These are phyloP conservation scores for Fragaria ananassa DNA, from an alignment of 306 rosid species.

Conservation along the genomic window DNA sequence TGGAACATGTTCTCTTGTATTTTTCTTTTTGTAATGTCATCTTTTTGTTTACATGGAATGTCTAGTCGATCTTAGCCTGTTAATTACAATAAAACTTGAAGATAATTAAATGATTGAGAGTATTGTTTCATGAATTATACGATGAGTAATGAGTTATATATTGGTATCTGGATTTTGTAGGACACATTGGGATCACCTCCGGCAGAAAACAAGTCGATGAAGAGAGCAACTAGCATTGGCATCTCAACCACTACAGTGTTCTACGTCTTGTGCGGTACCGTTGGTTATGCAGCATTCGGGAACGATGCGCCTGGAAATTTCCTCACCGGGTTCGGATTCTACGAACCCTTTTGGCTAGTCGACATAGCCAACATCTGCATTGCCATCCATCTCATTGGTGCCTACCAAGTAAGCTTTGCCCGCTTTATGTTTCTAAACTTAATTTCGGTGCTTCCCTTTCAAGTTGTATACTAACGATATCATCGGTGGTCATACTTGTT, in stretches of 20 bases:
- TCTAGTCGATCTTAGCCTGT: not conserved
- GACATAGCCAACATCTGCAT: conserved; percentile 88
- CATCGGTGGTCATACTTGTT: not conserved
- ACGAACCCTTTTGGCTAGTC: conserved; percentile 93
- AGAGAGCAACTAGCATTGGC: conserved; percentile 72
- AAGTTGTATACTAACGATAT: not conserved
- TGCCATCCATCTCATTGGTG: conserved; percentile 79
- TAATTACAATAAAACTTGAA: not conserved
- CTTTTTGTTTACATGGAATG: not conserved
- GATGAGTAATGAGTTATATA: not conserved
- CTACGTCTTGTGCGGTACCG: conserved; percentile 73
- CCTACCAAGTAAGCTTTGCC: conserved; percentile 71
- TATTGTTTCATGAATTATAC: not conserved
- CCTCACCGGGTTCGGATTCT: conserved; percentile 98
- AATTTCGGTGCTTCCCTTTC: not conserved
- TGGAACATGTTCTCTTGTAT: not conserved
- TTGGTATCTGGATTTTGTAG: conserved; percentile 25
- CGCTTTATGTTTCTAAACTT: not conserved
- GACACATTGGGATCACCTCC: conserved; percentile 86
- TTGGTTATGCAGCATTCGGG: conserved; percentile 96
- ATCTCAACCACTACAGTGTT: conserved; percentile 73
- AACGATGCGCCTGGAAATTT: conserved; percentile 91
- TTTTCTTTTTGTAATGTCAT: not conserved
- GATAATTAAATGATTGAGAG: not conserved
- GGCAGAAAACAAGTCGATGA: conserved; percentile 83